Conservation (phyloP, 345 rosid genomes). For the Melaleuca quinquenervia region DNA sequence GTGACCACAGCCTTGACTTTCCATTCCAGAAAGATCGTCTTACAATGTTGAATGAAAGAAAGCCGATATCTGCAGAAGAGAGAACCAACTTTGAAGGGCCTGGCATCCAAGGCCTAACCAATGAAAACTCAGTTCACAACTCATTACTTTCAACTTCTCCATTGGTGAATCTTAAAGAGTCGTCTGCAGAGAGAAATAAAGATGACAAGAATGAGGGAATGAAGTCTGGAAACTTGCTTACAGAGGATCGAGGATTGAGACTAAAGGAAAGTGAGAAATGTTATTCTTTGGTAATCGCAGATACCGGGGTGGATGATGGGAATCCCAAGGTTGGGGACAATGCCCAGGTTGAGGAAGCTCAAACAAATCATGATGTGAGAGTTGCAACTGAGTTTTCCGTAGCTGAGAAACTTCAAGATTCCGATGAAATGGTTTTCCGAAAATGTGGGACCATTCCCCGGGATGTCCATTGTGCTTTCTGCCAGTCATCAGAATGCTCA, state of each 20-base stretch:
- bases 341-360: neutral
- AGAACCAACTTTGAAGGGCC: neutral
- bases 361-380: neutral
- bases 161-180: neutral
- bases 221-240: neutral
- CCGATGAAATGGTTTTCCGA: slow-evolving; percentile 9
- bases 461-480: slow-evolving; percentile 55
- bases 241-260: neutral
- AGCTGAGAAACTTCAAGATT: neutral
- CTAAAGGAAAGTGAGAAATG: neutral
- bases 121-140: neutral
- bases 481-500: slow-evolving; percentile 54
- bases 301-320: neutral
- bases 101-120: slow-evolving; percentile 3
- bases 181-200: neutral
- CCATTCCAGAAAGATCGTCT: neutral
- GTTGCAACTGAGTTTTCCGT: slow-evolving; percentile 7
- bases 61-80: slow-evolving; percentile 1
- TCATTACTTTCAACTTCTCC: neutral
- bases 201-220: neutral
- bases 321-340: neutral
- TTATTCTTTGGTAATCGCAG: neutral
- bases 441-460: slow-evolving; percentile 17
- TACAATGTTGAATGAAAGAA: slow-evolving; percentile 13
- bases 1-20: neutral